Conservation (phyloP, 305 asterid genomes). For the Rubia balearica region DNA sequence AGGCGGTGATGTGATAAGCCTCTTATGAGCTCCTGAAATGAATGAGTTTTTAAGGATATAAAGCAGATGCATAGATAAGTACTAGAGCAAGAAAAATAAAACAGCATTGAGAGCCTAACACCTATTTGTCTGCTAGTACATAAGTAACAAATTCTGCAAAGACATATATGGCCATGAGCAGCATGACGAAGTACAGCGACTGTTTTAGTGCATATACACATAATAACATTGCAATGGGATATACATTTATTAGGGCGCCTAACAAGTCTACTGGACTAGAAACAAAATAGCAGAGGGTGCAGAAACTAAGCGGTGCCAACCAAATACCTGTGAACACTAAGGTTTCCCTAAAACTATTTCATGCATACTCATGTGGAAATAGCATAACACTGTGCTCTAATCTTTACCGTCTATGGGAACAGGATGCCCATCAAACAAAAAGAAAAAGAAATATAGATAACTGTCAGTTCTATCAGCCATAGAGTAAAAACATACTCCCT, state of each 20-base stretch:
- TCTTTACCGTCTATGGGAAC: not conserved
- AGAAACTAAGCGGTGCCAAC: not conserved
- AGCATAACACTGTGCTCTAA: not conserved
- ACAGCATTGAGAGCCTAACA: constrained; percentile 6
- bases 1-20: constrained; percentile 92
- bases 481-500: constrained; percentile 16
- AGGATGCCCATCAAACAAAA: not conserved
- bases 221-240: not conserved
- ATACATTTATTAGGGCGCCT: not conserved
- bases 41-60: constrained; percentile 5
- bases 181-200: not conserved
- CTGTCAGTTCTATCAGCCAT: not conserved
- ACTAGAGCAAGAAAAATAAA: not conserved
- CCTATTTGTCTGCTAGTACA: not conserved
- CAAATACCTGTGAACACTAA: not conserved
- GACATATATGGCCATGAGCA: not conserved
- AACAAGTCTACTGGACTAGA: not conserved
- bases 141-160: not conserved
- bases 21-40: constrained; percentile 77
- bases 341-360: not conserved
- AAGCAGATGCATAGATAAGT: constrained; percentile 1
- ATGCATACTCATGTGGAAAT: not conserved
- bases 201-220: not conserved
- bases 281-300: not conserved
- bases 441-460: not conserved